phyloP scores from a whole-genome alignment of 495 filamentous ascomycete species.

The Cudoniella acicularis region DNA sequence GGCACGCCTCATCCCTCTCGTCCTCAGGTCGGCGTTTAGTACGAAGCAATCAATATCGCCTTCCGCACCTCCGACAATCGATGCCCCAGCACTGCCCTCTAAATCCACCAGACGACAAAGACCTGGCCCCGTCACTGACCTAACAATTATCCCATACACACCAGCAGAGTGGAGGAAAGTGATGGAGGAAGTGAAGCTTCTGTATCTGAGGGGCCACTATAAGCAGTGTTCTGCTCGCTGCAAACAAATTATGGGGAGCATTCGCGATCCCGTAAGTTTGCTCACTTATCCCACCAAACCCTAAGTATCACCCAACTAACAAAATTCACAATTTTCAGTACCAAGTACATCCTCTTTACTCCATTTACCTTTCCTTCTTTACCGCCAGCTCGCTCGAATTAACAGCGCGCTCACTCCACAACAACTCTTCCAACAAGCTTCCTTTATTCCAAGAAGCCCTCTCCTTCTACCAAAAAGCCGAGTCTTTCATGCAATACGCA shows the following conservation, averaged over 20 bases:
- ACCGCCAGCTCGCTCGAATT: slow-evolving; percentile 49
- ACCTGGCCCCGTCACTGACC: slow-evolving; percentile 15
- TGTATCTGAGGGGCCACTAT: slow-evolving; percentile 21
- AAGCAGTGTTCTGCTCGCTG: slow-evolving; percentile 20
- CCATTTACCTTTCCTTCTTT: slow-evolving; percentile 52
- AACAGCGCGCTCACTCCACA: slow-evolving; percentile 43
- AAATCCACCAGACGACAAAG: slow-evolving; percentile 5
- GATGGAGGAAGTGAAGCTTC: slow-evolving; percentile 22
- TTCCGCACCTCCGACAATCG: not conserved
- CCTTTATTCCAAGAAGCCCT: slow-evolving; percentile 45
- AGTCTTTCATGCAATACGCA: slow-evolving; percentile 31
- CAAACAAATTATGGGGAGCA: slow-evolving; percentile 19
- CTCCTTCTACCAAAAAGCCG: slow-evolving; percentile 41
- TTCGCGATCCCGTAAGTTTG: slow-evolving; percentile 18
- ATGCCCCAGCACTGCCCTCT: not conserved
- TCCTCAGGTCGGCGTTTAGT: not conserved
- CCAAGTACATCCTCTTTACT: slow-evolving; percentile 35
- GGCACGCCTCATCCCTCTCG: slow-evolving; percentile 15
- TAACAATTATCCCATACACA: slow-evolving; percentile 21
- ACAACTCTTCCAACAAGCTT: slow-evolving; percentile 38
- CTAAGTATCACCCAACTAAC: not conserved
- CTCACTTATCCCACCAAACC: not conserved
- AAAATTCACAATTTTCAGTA: slow-evolving; percentile 8
- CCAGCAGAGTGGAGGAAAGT: slow-evolving; percentile 21
- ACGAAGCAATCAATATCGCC: not conserved